Evolutionary conservation across 2,329 filamentous ascomycete genomes (phyloP), one percentile per base, ranked within the genome.

Genomic region (Dothistroma septosporum): DNA sequence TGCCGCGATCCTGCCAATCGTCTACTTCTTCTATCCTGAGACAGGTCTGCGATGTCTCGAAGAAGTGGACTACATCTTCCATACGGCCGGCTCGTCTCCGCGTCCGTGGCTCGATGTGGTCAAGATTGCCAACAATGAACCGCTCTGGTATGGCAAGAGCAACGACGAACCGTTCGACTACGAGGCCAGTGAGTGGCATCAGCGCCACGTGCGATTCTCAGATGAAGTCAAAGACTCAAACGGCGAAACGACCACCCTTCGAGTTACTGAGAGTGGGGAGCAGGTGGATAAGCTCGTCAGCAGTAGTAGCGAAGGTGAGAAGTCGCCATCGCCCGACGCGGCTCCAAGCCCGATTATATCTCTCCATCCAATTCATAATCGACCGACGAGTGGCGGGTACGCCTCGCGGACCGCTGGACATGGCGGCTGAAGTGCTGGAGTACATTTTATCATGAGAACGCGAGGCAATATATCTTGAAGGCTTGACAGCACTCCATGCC

Each of bases 1-100:
- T 47, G 64, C 59, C 21, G 55, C 58, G 16, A 66, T 66, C 54
- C 75, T 85, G 16, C 83, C 83, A 0, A 77, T 79, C 5, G 79
- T 83, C 33, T 85, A 84, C 73, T 83, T 84, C 74, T 83, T 85
- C 76, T 85, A 84, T 70, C 84, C 83, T 0, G 84, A 86, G 67
- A 86, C 83, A 1, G 82, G 81, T 5, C 80, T 79, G 60, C 66
- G 70, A 41, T 75, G 72, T 22, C 77, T 89, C 28, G 87, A 90
- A 73, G 87, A 90, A 72, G 85, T 90, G 74, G 87, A 90, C 69
- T 79, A 83, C 62, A 87, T 90, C 66, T 87, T 88, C 79, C 79
- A 76, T 71, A 80, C 2, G 73, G 71, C 73, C 22, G 66, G 66
- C 24, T 62, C 64, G 22, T 83, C 83, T 63, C 81, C 80, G 1